Base-by-base conservation (phyloP, 1,284 basidiomycete species). In the Puccinia polysora region DNA sequence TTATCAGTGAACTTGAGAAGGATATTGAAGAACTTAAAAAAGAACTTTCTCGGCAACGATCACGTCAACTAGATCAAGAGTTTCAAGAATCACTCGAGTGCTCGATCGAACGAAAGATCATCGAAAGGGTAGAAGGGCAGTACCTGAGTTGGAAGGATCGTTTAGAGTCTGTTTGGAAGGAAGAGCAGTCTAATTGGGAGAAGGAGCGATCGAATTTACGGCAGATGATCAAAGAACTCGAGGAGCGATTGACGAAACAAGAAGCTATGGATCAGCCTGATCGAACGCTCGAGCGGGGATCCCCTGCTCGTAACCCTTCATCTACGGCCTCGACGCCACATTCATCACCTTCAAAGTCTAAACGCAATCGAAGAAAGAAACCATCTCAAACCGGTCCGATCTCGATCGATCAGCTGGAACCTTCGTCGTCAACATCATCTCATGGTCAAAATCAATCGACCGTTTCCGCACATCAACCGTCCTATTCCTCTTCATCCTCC, bases 191-290 rank as follows among this genome's bases (percentile, higher is more conserved):
- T 75, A 88, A 89, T 62, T 92, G 92, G 90, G 84, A 84, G 5
- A 82, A 85, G 28, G 94, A 96, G 80, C 84, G 91, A 1, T 88
- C 89, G 74, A 83, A 89, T 36, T 82, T 96, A 6, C 83, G 84
- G 49, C 83, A 85, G 25, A 89, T 90, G 8, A 84, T 89, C 43
- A 86, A 89, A 45, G 90, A 93, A 74, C 94, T 90, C 88, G 93
- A 96, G 75, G 83, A 43, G 14, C 25, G 38, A 49, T 28, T 20
- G 47, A 45, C 23, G 28, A 23, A 10, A 28, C n/a, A 25, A 28
- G 28, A 43, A 63, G 4, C 14, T 45, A 59, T 45, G 32, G 25
- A 23, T 6, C 30, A 60, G 23, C 36, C n/a, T 3, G n/a, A n/a
- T 12, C 32, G 20, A 20, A 38, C 2, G 18, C 20, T 20, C n/a